Evolutionary conservation across 495 filamentous ascomycete species (phyloP).

Genomic region (Xylaria intraflava): DNA sequence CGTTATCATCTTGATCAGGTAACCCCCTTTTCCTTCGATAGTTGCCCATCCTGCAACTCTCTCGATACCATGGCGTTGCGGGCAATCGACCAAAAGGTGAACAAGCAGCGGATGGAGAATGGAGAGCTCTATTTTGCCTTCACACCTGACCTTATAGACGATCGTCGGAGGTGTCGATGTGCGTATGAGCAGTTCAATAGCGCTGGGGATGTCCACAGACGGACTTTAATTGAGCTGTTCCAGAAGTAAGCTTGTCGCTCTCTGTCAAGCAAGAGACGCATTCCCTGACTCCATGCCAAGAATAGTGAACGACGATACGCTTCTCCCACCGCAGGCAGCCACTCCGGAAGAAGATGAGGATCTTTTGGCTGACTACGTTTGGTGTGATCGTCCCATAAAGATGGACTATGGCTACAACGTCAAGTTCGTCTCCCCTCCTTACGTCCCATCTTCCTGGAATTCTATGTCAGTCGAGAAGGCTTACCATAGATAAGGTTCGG

Average conservation of each 20-base stretch:
- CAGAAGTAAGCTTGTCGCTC: conserved; percentile 52
- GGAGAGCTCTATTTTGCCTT: conserved; percentile 50
- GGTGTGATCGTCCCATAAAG: conserved; percentile 63
- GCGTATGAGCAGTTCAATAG: conserved; percentile 60
- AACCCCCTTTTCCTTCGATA: background rate
- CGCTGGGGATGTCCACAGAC: conserved; percentile 48
- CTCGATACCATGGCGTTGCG: conserved; percentile 8
- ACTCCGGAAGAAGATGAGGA: conserved; percentile 53
- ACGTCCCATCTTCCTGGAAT: conserved; percentile 4
- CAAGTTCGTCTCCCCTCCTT: conserved; percentile 29
- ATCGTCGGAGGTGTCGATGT: conserved; percentile 50
- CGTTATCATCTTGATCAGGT: background rate
- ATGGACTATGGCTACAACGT: conserved; percentile 76
- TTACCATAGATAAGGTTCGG: conserved; percentile 40
- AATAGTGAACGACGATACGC: conserved; percentile 51
- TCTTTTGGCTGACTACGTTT: conserved; percentile 55
- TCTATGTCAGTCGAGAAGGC: background rate
- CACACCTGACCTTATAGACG: conserved; percentile 42
- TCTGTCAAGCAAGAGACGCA: background rate
- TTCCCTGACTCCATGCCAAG: conserved; percentile 30
- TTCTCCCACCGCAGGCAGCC: conserved; percentile 51
- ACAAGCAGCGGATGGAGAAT: conserved; percentile 41
- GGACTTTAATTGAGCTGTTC: conserved; percentile 60
- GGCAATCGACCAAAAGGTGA: conserved; percentile 24
- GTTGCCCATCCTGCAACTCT: background rate